Evolutionary conservation across 139 green algal species (phyloP).

Genomic region (Spirogloea muscicola): DNA sequence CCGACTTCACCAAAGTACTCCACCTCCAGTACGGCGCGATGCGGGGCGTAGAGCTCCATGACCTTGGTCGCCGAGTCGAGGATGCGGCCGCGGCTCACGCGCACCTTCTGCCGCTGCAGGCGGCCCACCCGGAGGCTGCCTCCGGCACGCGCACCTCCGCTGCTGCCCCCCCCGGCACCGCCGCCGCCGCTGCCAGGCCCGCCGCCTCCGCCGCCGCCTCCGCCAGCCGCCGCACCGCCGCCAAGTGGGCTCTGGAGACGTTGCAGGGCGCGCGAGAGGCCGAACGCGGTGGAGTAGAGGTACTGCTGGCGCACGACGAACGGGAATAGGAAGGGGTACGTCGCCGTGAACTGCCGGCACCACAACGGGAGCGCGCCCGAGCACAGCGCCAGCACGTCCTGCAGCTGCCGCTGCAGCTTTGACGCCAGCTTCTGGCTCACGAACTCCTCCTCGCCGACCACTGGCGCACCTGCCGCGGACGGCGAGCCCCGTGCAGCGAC

Average conservation of each 20-base stretch:
- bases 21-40: conserved; percentile 67
- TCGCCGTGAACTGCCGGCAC: conserved; percentile 62
- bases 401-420: conserved; percentile 81
- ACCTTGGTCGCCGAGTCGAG: conserved; percentile 83
- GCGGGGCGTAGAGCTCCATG: conserved; percentile 52
- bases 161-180: not conserved
- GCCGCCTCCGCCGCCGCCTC: not conserved
- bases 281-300: conserved; percentile 87
- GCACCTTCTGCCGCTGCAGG: conserved; percentile 81
- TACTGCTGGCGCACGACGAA: conserved; percentile 74
- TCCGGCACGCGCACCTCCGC: conserved; percentile 36
- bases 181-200: conserved; percentile 12
- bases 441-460: conserved; percentile 63
- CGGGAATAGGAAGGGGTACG: conserved; percentile 79
- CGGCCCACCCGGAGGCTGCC: conserved; percentile 72
- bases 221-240: conserved; percentile 63
- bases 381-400: conserved; percentile 87
- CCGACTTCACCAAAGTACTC: conserved; percentile 93
- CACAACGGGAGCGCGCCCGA: conserved; percentile 74
- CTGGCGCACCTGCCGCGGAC: not conserved
- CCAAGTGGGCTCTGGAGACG: conserved; percentile 85
- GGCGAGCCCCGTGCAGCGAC: not conserved
- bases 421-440: conserved; percentile 76
- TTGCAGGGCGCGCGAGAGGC: conserved; percentile 77
- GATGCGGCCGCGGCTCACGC: conserved; percentile 76